Conservation (phyloP, 768 basidiomycete genomes). For the Lactifluus piperatus region DNA sequence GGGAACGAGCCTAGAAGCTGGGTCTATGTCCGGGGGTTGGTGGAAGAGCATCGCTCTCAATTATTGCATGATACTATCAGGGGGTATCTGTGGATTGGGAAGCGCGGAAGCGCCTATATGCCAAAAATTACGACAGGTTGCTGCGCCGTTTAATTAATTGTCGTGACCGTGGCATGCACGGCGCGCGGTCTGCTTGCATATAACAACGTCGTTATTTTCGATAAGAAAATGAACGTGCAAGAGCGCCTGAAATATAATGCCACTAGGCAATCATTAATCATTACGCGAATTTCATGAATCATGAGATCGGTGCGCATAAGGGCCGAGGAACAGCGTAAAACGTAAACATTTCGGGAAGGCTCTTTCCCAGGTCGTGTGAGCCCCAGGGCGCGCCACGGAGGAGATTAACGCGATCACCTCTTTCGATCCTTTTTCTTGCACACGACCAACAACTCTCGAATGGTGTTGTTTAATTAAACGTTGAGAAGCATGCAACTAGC, state of each 20-base stretch:
- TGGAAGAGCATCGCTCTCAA: neutral
- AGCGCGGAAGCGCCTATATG: neutral
- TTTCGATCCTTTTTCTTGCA: slow-evolving; percentile 5
- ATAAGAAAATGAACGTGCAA: neutral
- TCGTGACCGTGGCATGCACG: neutral
- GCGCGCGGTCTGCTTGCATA: neutral
- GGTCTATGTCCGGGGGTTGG: neutral
- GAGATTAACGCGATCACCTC: neutral
- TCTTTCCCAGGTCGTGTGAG: neutral
- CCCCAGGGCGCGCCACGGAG: neutral
- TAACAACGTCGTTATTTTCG: neutral
- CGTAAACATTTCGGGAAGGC: neutral
- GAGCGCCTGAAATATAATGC: neutral
- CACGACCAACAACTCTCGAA: slow-evolving; percentile 8
- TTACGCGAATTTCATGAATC: neutral
- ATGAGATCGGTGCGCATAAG: neutral
- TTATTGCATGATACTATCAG: neutral
- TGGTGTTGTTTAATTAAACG: neutral
- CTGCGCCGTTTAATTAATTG: neutral
- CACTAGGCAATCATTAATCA: neutral
- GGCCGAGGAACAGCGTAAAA: neutral
- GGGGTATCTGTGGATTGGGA: neutral
- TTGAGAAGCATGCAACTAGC: neutral
- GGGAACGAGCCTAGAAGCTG: neutral
- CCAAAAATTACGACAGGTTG: neutral